Evolutionary conservation across 1,284 basidiomycete genomes (phyloP).

Genomic region (Trametes pubescens): DNA sequence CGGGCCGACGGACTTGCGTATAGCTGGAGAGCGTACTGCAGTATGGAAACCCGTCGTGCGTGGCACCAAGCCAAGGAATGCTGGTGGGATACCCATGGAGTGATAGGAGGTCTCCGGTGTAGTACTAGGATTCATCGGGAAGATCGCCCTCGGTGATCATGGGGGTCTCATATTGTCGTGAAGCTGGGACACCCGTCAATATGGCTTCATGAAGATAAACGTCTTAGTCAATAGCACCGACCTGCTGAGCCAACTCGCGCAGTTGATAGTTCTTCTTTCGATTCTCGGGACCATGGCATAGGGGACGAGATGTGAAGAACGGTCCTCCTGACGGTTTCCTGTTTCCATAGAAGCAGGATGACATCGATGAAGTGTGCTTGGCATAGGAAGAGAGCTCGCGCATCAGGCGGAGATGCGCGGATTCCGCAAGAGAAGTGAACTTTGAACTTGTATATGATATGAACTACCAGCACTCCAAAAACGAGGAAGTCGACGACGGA

Average conservation of each 20-base stretch:
- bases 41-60: conserved; percentile 20
- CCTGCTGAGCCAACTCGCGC: not conserved
- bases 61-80: conserved; percentile 17
- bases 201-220: not conserved
- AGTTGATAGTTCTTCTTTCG: not conserved
- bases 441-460: not conserved
- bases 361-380: not conserved
- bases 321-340: too few relatives aligned
- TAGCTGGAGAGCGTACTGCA: conserved; percentile 14
- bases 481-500: conserved; percentile 12
- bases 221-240: not conserved
- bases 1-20: conserved; percentile 6
- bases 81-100: conserved; percentile 8
- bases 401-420: not conserved
- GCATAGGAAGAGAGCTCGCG: conserved; percentile 3
- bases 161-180: not conserved
- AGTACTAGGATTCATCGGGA: not conserved
- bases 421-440: conserved; percentile 7
- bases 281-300: too few relatives aligned
- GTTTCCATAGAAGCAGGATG: too few relatives aligned
- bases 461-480: not conserved
- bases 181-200: not conserved
- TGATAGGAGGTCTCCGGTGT: not conserved
- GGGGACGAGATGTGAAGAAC: too few relatives aligned
- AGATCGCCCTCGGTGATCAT: conserved; percentile 1